Percentiles rank a stretch among this genome's conserved stretches.
phyloP scores from a whole-genome alignment of 352 stramenopile genomes.

The Thalassiosira hispida region DNA sequence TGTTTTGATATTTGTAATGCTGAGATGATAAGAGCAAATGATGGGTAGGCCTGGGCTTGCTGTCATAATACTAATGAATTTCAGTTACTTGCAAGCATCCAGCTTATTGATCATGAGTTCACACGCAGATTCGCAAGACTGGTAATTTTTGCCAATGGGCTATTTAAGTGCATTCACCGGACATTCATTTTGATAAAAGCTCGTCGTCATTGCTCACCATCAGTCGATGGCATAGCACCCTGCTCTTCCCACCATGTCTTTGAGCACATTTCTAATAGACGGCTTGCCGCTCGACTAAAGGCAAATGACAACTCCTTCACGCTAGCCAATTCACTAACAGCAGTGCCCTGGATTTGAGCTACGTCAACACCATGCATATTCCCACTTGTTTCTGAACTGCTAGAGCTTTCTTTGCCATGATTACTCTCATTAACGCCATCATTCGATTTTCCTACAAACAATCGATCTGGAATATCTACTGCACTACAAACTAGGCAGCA shows the following conservation, averaged over 20 bases:
- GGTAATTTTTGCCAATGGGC: no score
- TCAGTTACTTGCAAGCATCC: no score
- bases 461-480: constrained; percentile 41
- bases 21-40: no score
- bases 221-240: background rate
- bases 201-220: no score
- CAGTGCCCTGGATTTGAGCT: constrained; percentile 49
- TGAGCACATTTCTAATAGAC: constrained; percentile 81
- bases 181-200: no score
- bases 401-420: constrained; percentile 1
- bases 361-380: constrained; percentile 65
- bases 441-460: constrained; percentile 31
- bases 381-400: constrained; percentile 9
- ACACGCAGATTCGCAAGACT: no score
- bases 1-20: no score
- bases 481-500: constrained; percentile 66
- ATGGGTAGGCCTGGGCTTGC: no score
- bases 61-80: no score
- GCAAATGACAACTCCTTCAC: constrained; percentile 81
- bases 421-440: constrained; percentile 27
- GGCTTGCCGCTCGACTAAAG: constrained; percentile 77
- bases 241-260: constrained; percentile 71
- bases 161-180: no score
- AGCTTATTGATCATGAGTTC: no score
- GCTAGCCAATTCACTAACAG: constrained; percentile 73